These are phyloP conservation scores for Hypoxylon intermedium DNA, from an alignment of 495 filamentous ascomycete genomes.

Conservation along the genomic window DNA sequence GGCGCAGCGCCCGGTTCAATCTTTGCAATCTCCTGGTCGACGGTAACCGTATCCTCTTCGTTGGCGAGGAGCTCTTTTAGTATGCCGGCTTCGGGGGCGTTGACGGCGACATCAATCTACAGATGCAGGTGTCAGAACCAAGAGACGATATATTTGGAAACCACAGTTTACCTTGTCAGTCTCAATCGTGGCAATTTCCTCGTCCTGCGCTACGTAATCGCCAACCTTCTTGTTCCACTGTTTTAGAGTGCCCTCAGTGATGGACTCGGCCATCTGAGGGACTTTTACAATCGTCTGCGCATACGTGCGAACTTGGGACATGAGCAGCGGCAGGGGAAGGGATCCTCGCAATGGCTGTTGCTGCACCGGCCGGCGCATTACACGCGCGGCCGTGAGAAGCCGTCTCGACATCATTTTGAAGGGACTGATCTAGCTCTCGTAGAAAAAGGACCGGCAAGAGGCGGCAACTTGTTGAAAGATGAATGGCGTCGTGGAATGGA, in stretches of 20 bases:
- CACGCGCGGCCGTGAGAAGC: conserved; percentile 56
- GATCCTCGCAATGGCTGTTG: conserved; percentile 44
- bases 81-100: conserved; percentile 88
- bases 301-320: conserved; percentile 61
- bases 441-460: conserved; percentile 11
- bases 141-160: conserved; percentile 16
- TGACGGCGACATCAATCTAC: conserved; percentile 94
- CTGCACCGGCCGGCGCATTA: conserved; percentile 52
- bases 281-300: conserved; percentile 90
- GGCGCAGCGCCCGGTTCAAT: conserved; percentile 78
- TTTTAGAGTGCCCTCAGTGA: conserved; percentile 96
- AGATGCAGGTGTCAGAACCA: conserved; percentile 8
- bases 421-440: conserved; percentile 2
- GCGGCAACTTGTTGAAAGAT: conserved; percentile 14
- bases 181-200: conserved; percentile 98
- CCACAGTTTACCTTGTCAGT: conserved; percentile 88
- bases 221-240: conserved; percentile 95
- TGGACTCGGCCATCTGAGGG: conserved; percentile 98
- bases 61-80: conserved; percentile 91
- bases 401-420: conserved; percentile 58
- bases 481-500: too few relatives aligned
- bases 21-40: conserved; percentile 89
- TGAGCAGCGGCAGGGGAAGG: conserved; percentile 50
- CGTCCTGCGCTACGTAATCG: conserved; percentile 93
- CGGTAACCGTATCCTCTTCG: conserved; percentile 94